phyloP scores from a whole-genome alignment of 2,329 filamentous ascomycete genomes.

The Biscogniauxia marginata region DNA sequence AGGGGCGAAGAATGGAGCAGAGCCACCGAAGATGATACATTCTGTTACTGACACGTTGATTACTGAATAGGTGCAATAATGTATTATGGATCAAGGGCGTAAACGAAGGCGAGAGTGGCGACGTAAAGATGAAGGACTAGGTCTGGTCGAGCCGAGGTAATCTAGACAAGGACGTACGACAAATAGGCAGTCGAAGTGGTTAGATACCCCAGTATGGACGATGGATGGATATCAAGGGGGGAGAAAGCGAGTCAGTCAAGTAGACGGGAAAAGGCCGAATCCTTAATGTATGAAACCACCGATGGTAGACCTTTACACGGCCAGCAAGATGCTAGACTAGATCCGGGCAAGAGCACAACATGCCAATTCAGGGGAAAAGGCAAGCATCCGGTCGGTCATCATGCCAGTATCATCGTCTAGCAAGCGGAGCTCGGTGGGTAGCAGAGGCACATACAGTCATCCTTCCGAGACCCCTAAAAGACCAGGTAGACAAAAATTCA shows the following conservation, averaged over 20 bases:
- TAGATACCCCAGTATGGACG: slow-evolving; percentile 17
- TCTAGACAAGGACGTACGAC: neutral
- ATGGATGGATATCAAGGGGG: neutral
- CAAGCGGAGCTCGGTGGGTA: neutral
- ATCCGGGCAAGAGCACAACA: neutral
- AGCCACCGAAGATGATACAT: neutral
- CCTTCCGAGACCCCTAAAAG: neutral
- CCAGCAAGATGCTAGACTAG: neutral
- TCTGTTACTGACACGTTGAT: neutral
- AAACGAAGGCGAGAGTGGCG: slow-evolving; percentile 48
- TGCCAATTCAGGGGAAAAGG: neutral
- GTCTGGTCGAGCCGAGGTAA: neutral
- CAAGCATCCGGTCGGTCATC: neutral
- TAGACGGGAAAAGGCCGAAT: neutral
- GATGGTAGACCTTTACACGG: neutral
- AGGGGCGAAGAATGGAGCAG: too few relatives aligned
- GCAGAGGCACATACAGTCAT: neutral
- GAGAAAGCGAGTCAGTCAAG: neutral
- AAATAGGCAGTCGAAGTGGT: neutral
- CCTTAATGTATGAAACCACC: neutral
- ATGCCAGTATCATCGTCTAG: neutral
- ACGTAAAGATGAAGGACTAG: slow-evolving; percentile 59
- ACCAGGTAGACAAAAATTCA: neutral
- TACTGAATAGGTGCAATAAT: slow-evolving; percentile 75
- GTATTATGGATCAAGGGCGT: slow-evolving; percentile 84